Percentiles rank a stretch among this genome's conserved stretches.
Conservation (phyloP, 192 early-diverging fungal species). For the Gonapodya prolifera region DNA sequence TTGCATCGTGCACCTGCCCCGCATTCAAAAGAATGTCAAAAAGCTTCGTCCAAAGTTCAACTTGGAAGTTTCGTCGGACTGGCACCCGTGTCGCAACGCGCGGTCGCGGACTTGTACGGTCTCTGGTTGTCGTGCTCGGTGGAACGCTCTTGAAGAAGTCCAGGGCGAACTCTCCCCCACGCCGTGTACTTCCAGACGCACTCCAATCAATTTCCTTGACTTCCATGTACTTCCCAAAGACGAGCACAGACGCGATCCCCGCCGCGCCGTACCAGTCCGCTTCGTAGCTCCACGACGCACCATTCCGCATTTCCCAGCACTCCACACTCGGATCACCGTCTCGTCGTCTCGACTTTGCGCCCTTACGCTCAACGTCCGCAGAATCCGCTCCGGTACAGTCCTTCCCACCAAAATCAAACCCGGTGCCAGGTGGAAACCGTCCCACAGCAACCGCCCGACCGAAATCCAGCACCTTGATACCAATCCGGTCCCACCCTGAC, state of each 20-base stretch:
- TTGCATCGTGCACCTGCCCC: constrained; percentile 8
- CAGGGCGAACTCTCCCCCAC: neutral
- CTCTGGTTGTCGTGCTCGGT: neutral
- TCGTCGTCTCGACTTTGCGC: neutral
- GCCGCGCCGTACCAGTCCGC: constrained; percentile 42
- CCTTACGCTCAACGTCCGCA: no score
- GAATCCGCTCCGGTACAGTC: neutral
- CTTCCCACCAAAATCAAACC: constrained; percentile 9
- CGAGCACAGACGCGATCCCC: constrained; percentile 24
- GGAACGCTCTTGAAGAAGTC: neutral
- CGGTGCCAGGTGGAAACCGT: constrained; percentile 16
- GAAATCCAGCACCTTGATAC: constrained; percentile 26
- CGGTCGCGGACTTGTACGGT: neutral
- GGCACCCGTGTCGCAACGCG: neutral
- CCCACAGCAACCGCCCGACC: constrained; percentile 23
- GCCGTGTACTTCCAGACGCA: neutral
- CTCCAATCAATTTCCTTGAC: constrained; percentile 10
- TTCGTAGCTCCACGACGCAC: constrained; percentile 26
- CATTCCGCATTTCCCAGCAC: constrained; percentile 35
- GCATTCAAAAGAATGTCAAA: constrained; percentile 37
- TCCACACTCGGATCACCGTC: constrained; percentile 15
- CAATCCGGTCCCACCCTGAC: constrained; percentile 23
- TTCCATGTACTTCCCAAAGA: constrained; percentile 37
- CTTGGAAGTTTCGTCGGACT: constrained; percentile 27
- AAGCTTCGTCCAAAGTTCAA: constrained; percentile 25